A percentile compares a stretch with the other conserved stretches of the same genome.
phyloP scores from a whole-genome alignment of 2,329 filamentous ascomycete species.

The Colletotrichum sp. region DNA sequence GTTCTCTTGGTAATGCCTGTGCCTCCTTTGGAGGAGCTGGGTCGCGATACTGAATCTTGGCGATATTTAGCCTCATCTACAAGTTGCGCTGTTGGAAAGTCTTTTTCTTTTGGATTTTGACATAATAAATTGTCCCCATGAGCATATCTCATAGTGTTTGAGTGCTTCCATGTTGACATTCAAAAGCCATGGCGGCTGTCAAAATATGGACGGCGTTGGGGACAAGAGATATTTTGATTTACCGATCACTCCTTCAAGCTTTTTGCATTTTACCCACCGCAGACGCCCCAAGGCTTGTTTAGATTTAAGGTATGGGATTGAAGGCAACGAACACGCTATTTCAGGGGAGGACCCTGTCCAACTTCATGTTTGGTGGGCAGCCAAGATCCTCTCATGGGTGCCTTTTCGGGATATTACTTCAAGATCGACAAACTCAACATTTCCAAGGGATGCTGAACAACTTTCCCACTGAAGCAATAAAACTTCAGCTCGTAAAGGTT shows the following conservation, averaged over 20 bases:
- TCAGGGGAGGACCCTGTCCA: neutral
- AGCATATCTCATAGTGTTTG: neutral
- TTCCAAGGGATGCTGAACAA: neutral
- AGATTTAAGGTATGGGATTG: neutral
- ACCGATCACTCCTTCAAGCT: neutral
- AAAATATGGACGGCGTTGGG: accelerated
- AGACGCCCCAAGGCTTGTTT: neutral
- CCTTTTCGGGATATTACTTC: neutral
- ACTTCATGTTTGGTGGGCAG: neutral
- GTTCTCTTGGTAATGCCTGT: neutral
- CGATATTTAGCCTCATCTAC: neutral
- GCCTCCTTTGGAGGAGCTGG: neutral
- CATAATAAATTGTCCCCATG: too few relatives aligned
- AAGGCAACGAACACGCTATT: neutral
- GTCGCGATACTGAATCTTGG: accelerated
- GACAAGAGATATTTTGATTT: neutral
- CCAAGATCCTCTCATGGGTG: neutral
- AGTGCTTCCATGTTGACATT: neutral
- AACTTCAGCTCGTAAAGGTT: neutral
- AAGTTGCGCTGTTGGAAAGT: neutral
- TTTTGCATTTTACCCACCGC: neutral
- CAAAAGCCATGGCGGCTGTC: accelerated
- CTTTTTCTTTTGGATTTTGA: neutral
- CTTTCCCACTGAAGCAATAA: neutral
- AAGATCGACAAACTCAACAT: neutral